Evolutionary conservation across 257 asterid species (phyloP).

Genomic region (Perilla frutescens): DNA sequence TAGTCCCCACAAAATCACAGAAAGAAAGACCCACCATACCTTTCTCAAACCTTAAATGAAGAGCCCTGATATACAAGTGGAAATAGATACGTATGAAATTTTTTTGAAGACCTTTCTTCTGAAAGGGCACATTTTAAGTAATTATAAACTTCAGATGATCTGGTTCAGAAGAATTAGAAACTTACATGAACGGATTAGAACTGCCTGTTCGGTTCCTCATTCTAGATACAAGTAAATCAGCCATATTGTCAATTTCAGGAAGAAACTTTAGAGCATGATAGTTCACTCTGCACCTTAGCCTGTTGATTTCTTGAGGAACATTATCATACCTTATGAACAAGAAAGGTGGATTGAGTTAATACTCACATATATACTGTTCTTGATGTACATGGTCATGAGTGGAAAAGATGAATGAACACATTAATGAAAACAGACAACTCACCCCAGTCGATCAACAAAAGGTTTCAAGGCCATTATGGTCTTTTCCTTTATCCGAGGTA

Average conservation of each 20-base stretch:
- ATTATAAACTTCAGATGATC: slow-evolving; percentile 27
- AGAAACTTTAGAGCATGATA: slow-evolving; percentile 97
- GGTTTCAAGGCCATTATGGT: slow-evolving; percentile 97
- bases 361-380: not conserved
- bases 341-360: slow-evolving; percentile 18
- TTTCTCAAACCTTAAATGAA: slow-evolving; percentile 96
- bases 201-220: slow-evolving; percentile 94
- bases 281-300: slow-evolving; percentile 96
- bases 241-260: slow-evolving; percentile 96
- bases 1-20: slow-evolving; percentile 96
- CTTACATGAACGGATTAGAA: slow-evolving; percentile 94
- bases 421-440: slow-evolving; percentile 44
- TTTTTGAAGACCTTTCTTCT: slow-evolving; percentile 16
- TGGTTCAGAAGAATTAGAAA: slow-evolving; percentile 26
- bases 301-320: slow-evolving; percentile 97
- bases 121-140: slow-evolving; percentile 5
- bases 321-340: slow-evolving; percentile 78
- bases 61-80: slow-evolving; percentile 73
- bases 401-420: slow-evolving; percentile 18
- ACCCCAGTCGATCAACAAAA: slow-evolving; percentile 99
- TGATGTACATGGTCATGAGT: slow-evolving; percentile 5
- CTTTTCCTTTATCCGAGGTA: slow-evolving; percentile 95
- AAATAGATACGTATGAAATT: slow-evolving; percentile 4
- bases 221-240: slow-evolving; percentile 90
- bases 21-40: slow-evolving; percentile 99